These are phyloP conservation scores for Dendrobium officinale DNA, from an alignment of 106 monocot species.

Conservation along the genomic window DNA sequence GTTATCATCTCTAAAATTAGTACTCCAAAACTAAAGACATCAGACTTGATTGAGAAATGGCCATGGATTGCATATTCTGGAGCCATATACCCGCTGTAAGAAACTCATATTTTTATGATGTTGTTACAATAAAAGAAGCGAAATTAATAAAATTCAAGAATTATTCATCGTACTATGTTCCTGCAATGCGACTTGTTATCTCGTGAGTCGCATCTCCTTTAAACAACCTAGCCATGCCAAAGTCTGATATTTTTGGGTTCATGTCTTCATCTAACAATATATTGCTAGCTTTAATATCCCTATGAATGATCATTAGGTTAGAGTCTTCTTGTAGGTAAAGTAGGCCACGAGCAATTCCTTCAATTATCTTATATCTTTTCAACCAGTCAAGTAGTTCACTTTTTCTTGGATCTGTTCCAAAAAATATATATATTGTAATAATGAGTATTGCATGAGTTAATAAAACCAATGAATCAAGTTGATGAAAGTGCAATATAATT, in stretches of 20 bases:
- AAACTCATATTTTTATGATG: neutral
- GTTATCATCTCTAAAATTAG: neutral
- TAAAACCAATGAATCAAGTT: too few species aligned
- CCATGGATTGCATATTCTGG: too few species aligned
- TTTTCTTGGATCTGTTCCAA: too few species aligned
- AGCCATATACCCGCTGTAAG: too few species aligned
- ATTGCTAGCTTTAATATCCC: slow-evolving; percentile 17
- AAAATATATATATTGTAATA: neutral
- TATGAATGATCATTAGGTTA: slow-evolving; percentile 7
- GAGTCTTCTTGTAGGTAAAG: slow-evolving; percentile 21
- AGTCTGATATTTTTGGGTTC: slow-evolving; percentile 19
- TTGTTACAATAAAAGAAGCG: neutral
- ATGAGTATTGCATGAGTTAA: too few species aligned
- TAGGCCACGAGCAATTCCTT: slow-evolving; percentile 17
- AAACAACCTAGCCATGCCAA: slow-evolving; percentile 12
- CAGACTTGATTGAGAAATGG: too few species aligned
- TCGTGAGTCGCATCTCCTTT: neutral
- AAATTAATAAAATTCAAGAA: neutral
- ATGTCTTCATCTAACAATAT: slow-evolving; percentile 8
- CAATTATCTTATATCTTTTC: slow-evolving; percentile 4
- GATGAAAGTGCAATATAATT: too few species aligned
- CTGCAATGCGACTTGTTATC: slow-evolving; percentile 2
- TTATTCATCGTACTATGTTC: slow-evolving; percentile 13
- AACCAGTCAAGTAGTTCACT: neutral
- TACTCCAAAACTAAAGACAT: too few species aligned